phyloP scores from a whole-genome alignment of 2,329 filamentous ascomycete genomes.

The Tolypocladium tundrense region DNA sequence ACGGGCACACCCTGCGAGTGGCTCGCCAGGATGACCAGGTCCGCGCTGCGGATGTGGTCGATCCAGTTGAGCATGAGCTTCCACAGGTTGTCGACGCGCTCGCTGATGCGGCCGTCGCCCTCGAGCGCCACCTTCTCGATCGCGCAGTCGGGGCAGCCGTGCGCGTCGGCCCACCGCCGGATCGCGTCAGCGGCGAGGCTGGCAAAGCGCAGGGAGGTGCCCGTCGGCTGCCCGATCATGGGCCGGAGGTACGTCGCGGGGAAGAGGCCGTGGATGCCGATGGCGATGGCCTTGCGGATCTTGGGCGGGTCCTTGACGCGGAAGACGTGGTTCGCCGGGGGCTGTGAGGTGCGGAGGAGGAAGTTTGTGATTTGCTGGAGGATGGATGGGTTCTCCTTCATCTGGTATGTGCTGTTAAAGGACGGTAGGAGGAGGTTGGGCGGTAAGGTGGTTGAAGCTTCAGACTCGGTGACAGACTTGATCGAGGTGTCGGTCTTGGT shows the following conservation, averaged over 20 bases:
- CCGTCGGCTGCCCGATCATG: slow-evolving; percentile 88
- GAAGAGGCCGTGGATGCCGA: slow-evolving; percentile 91
- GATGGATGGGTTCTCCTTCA: slow-evolving; percentile 59
- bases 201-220: slow-evolving; percentile 88
- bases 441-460: slow-evolving; percentile 31
- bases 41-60: slow-evolving; percentile 75
- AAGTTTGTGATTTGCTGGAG: slow-evolving; percentile 55
- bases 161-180: slow-evolving; percentile 65
- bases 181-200: slow-evolving; percentile 79
- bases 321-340: slow-evolving; percentile 59
- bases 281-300: slow-evolving; percentile 79
- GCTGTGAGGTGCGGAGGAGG: slow-evolving; percentile 43
- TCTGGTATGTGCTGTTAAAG: slow-evolving; percentile 57
- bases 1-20: slow-evolving; percentile 96
- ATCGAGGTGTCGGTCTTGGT: slow-evolving; percentile 8
- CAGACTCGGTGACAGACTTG: slow-evolving; percentile 29
- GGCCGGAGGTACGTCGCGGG: slow-evolving; percentile 79
- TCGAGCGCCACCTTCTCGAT: slow-evolving; percentile 93
- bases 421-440: slow-evolving; percentile 60
- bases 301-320: slow-evolving; percentile 57
- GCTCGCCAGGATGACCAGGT: slow-evolving; percentile 85
- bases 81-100: slow-evolving; percentile 88
- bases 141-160: slow-evolving; percentile 64
- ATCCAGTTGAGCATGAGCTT: slow-evolving; percentile 92
- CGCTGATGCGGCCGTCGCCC: slow-evolving; percentile 83